Evolutionary conservation across 257 asterid species (phyloP), one percentile per base, ranked within the genome.

Genomic region (Scutellaria baicalensis): DNA sequence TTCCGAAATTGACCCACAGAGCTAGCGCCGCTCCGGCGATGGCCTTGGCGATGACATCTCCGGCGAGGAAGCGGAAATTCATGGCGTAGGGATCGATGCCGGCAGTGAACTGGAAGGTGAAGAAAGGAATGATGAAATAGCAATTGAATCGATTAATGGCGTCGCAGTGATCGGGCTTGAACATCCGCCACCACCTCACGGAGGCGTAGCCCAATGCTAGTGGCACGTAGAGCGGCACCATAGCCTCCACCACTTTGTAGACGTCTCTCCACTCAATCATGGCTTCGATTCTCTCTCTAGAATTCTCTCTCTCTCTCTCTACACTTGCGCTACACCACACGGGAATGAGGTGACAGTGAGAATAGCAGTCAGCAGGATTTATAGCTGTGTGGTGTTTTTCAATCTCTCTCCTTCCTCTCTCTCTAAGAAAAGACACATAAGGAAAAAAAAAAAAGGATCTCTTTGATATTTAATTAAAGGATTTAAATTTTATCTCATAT

Each of bases 51-150:
- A 88, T 59, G 13, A 82, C 82, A 36, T 92, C 97, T 0, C 84
- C 89, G 0, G 68, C 73, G 0, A 92, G 78, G 80, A 89, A 92
- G 4, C 80, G 76, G 17, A 14, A 88, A 66, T 88, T 92, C 93
- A 88, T 77, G 36, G 57, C 62, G 81, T 88, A 89, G 11, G 96
- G 96, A 59, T 89, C 49, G 9, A 89, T 81, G 23, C 75, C 66
- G 50, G 89, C 49, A 4, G 81, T 77, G 82, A 92, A 88, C 0
- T 85, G 81, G 62, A 92, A 92, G 21, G 83, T 70, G 83, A 89
- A 92, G 64, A 92, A 88, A 3, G 98, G 95, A 60, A 91, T 66
- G 27, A 91, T 72, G 79, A 88, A 89, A 16, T 77, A 92, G 52
- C 88, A 88, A 17, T 79, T 85, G 74, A 89, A 82, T 1, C 92